These are phyloP conservation scores for Dipteronia sinensis DNA, from an alignment of 345 rosid genomes.

Conservation along the genomic window DNA sequence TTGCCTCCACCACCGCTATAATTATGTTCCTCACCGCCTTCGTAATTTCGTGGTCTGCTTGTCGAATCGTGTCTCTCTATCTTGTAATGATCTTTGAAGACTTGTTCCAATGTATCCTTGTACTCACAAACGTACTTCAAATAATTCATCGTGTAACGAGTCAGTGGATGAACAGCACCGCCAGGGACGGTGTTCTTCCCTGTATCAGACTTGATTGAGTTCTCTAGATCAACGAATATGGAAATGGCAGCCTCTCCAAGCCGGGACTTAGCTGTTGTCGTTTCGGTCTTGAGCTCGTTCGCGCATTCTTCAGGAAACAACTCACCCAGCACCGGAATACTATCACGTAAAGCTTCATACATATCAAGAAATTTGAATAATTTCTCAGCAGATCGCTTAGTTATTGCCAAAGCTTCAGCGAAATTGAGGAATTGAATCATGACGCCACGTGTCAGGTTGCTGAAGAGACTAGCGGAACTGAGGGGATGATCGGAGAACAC, in stretches of 20 bases:
- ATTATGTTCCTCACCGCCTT: slow-evolving; percentile 8
- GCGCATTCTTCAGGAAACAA: slow-evolving; percentile 47
- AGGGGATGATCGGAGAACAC: slow-evolving; percentile 45
- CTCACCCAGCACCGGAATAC: slow-evolving; percentile 37
- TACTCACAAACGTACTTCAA: slow-evolving; percentile 74
- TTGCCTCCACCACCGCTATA: neutral
- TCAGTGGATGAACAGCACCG: slow-evolving; percentile 86
- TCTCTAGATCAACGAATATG: slow-evolving; percentile 73
- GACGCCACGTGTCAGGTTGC: slow-evolving; percentile 49
- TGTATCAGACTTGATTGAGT: slow-evolving; percentile 66
- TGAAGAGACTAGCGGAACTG: slow-evolving; percentile 42
- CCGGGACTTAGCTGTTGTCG: slow-evolving; percentile 45
- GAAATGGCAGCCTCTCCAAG: slow-evolving; percentile 72
- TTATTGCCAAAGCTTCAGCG: slow-evolving; percentile 73
- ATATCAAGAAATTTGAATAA: slow-evolving; percentile 82
- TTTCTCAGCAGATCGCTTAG: slow-evolving; percentile 70
- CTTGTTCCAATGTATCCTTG: slow-evolving; percentile 74
- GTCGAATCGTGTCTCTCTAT: slow-evolving; percentile 68
- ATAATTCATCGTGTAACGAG: slow-evolving; percentile 90
- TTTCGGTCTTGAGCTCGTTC: slow-evolving; percentile 55
- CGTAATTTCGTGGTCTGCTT: slow-evolving; percentile 30
- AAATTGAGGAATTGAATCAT: slow-evolving; percentile 74
- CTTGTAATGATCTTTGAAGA: slow-evolving; percentile 72
- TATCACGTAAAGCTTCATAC: slow-evolving; percentile 70
- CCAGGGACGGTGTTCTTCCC: slow-evolving; percentile 77